Conservation (phyloP, 305 asterid species). For the Nicotiana rustica region DNA sequence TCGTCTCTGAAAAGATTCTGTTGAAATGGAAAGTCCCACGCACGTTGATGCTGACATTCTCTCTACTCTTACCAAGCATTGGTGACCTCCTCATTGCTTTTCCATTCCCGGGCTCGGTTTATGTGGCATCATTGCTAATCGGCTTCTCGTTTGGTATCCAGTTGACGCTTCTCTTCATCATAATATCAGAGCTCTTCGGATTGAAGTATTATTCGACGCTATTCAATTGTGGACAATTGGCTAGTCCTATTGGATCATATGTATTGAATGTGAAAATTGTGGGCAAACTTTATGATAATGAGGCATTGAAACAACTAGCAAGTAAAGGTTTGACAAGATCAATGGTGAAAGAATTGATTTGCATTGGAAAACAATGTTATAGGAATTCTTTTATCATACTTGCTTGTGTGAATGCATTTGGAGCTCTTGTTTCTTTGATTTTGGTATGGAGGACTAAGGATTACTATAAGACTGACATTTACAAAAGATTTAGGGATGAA, state of each 20-base stretch:
- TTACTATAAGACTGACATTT: slow-evolving; percentile 52
- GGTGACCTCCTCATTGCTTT: slow-evolving; percentile 54
- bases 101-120: slow-evolving; percentile 48
- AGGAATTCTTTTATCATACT: slow-evolving; percentile 46
- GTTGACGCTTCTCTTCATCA: slow-evolving; percentile 47
- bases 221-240: slow-evolving; percentile 56
- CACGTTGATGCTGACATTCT: slow-evolving; percentile 50
- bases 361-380: slow-evolving; percentile 56
- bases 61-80: slow-evolving; percentile 46
- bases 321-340: slow-evolving; percentile 47
- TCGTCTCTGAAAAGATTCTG: slow-evolving; percentile 45
- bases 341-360: slow-evolving; percentile 51
- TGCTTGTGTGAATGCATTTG: slow-evolving; percentile 51
- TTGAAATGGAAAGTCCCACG: slow-evolving; percentile 50
- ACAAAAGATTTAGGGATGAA: slow-evolving; percentile 54
- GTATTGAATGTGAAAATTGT: slow-evolving; percentile 51
- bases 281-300: slow-evolving; percentile 55
- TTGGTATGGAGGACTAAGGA: slow-evolving; percentile 52
- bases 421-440: slow-evolving; percentile 51
- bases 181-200: slow-evolving; percentile 53
- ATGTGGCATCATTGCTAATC: slow-evolving; percentile 46
- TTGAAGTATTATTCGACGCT: slow-evolving; percentile 53
- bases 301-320: slow-evolving; percentile 51
- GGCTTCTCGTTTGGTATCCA: slow-evolving; percentile 57
- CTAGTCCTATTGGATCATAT: slow-evolving; percentile 59